Conservation (phyloP, 2,329 filamentous ascomycete species). For the Aspergillus fijiensis region DNA sequence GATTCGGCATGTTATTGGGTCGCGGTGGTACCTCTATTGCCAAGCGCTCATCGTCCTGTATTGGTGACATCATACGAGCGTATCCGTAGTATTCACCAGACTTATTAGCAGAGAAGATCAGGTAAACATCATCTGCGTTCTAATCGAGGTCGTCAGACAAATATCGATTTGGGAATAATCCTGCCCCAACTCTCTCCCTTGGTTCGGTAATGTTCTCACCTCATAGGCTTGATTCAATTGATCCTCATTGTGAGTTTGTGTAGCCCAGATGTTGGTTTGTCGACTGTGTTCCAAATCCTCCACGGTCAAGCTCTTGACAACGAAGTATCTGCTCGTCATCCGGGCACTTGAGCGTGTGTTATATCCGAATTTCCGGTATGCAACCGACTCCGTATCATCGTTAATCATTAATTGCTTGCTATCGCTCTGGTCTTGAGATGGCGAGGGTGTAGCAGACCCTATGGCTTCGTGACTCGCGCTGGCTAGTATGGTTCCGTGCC, state of each 20-base stretch:
- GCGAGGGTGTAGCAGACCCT: slow-evolving; percentile 52
- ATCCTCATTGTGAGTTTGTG: slow-evolving; percentile 90
- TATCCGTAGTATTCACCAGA: slow-evolving; percentile 97
- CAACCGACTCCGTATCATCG: slow-evolving; percentile 10
- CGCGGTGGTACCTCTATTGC: slow-evolving; percentile 69
- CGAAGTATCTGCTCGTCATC: slow-evolving; percentile 76
- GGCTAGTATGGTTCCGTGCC: slow-evolving; percentile 54
- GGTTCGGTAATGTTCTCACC: slow-evolving; percentile 49
- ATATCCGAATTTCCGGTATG: not conserved
- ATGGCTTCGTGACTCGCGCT: slow-evolving; percentile 28
- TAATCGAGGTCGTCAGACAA: slow-evolving; percentile 36
- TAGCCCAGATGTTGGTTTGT: slow-evolving; percentile 87
- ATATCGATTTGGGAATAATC: not conserved
- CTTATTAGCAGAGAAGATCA: slow-evolving; percentile 96
- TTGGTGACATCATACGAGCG: slow-evolving; percentile 82
- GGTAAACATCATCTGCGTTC: slow-evolving; percentile 78
- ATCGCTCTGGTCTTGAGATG: slow-evolving; percentile 35
- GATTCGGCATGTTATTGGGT: slow-evolving; percentile 56
- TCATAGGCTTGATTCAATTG: slow-evolving; percentile 77
- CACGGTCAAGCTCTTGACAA: slow-evolving; percentile 87
- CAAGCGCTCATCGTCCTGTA: slow-evolving; percentile 71
- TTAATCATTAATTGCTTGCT: slow-evolving; percentile 7
- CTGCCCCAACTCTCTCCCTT: not conserved
- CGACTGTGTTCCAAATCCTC: slow-evolving; percentile 89
- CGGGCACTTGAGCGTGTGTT: slow-evolving; percentile 22